These are phyloP conservation scores for Drechslerella stenobrocha DNA, from an alignment of 2,329 filamentous ascomycete genomes.

Conservation along the genomic window DNA sequence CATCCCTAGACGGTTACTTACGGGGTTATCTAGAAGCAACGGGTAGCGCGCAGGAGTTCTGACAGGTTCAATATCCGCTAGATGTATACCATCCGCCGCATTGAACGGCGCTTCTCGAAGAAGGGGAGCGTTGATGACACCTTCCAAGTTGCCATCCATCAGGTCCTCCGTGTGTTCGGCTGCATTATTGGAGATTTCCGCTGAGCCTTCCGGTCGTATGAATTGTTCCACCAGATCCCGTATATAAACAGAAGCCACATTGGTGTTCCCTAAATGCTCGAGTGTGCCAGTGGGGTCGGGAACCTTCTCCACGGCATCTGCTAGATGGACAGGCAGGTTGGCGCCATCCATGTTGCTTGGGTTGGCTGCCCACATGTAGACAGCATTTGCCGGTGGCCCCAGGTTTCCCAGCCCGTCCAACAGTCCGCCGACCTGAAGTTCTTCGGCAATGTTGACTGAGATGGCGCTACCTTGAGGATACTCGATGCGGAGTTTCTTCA, in stretches of 20 bases:
- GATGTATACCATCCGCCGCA: no score
- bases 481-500: not conserved
- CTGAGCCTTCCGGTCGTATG: not conserved
- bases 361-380: constrained; percentile 12
- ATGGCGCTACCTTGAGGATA: not conserved
- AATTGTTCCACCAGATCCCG: constrained; percentile 9
- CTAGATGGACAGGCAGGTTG: not conserved
- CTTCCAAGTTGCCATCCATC: not conserved
- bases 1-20: no score
- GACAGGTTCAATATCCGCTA: no score
- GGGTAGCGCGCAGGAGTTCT: no score
- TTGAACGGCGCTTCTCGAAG: no score
- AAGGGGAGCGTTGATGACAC: no score
- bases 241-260: not conserved
- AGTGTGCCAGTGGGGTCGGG: not conserved
- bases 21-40: no score
- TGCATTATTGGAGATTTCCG: not conserved
- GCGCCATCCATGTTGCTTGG: not conserved
- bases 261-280: not conserved
- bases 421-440: constrained; percentile 2
- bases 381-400: not conserved
- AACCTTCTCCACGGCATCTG: constrained; percentile 1
- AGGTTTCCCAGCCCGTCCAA: not conserved
- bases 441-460: not conserved
- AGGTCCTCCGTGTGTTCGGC: not conserved